Base-by-base conservation (phyloP, 2,329 filamentous ascomycete genomes). In the Diplodia sapinea region DNA sequence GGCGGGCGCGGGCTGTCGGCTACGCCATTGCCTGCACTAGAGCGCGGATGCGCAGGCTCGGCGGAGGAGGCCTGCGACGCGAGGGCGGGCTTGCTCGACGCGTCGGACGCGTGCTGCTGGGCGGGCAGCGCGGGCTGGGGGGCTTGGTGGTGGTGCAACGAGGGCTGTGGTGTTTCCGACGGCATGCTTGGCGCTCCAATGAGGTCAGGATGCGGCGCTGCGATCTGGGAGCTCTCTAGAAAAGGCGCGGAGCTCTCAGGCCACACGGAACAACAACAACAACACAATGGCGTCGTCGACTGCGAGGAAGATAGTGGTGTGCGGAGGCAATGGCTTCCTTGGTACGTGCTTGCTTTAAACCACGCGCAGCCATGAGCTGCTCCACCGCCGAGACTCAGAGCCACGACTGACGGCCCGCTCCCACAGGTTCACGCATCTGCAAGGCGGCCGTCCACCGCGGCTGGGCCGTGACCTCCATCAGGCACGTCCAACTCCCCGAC, bases 381-480 rank as follows among this genome's bases (percentile, higher is more conserved):
- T 63, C 59, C 59, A 63, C 59, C 40, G 64, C 52, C 52, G 38
- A n/a, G 31, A 31, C 31, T 26, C 47, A 15, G 13, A 26, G 23
- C 49, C 33, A 23, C 31, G 23, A 47, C 63, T 66, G 40, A 66
- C 64, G 20, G 12, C 33, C n/a, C 26, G 55, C 33, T 40, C 31
- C 17, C 9, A 15, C 66, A 87, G 88, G 88, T 55, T 87, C 85
- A 29, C 87, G 94, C 67, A 97, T 99, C 81, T 98, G 95, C 83
- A 95, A 93, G 83, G 90, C 91, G 65, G 95, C 93, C 54, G 89
- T 93, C 62, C 86, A 89, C 55, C 86, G 93, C 76, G 93, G 93
- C 66, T 98, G 94, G 94, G 87, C 93, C 68, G 94, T 98, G 57
- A 94, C 89, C 26, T 97, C 94, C 6, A 89, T 99, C 74, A 96